A percentile compares a stretch with the other conserved stretches of the same genome.
These are phyloP conservation scores for Neolecta irregularis DNA, from an alignment of 1,139 yeast genomes.

Conservation along the genomic window DNA sequence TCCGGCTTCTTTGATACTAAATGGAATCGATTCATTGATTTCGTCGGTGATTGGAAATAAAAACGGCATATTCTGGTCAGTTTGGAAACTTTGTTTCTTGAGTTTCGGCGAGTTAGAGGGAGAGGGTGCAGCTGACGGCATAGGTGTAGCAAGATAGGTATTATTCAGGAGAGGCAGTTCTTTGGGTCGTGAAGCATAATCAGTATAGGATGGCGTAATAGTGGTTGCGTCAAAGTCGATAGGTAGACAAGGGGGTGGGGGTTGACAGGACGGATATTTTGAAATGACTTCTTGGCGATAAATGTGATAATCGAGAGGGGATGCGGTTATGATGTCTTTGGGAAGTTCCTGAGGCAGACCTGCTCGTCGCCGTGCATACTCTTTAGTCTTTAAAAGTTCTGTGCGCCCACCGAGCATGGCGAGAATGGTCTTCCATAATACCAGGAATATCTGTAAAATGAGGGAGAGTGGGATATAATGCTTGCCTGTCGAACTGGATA, in stretches of 20 bases:
- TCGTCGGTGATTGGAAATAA: slow-evolving; percentile 43
- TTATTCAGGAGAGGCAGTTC: neutral
- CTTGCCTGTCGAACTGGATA: slow-evolving; percentile 36
- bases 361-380: slow-evolving; percentile 33
- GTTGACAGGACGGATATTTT: slow-evolving; percentile 55
- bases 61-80: slow-evolving; percentile 67
- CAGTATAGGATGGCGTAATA: slow-evolving; percentile 24
- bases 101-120: slow-evolving; percentile 39
- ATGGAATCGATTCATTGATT: slow-evolving; percentile 37
- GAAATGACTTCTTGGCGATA: slow-evolving; percentile 60
- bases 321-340: slow-evolving; percentile 32
- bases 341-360: slow-evolving; percentile 26
- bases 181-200: slow-evolving; percentile 19
- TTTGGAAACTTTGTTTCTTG: slow-evolving; percentile 52
- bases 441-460: slow-evolving; percentile 23
- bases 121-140: slow-evolving; percentile 32
- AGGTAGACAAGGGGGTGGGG: slow-evolving; percentile 31
- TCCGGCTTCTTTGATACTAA: slow-evolving; percentile 66
- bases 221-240: slow-evolving; percentile 37
- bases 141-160: slow-evolving; percentile 29
- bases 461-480: neutral
- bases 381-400: slow-evolving; percentile 34
- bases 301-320: slow-evolving; percentile 68
- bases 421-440: slow-evolving; percentile 45
- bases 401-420: slow-evolving; percentile 49